Evolutionary conservation across 1,139 yeast species (phyloP).

Genomic region (Suhomyces coccinellae): DNA sequence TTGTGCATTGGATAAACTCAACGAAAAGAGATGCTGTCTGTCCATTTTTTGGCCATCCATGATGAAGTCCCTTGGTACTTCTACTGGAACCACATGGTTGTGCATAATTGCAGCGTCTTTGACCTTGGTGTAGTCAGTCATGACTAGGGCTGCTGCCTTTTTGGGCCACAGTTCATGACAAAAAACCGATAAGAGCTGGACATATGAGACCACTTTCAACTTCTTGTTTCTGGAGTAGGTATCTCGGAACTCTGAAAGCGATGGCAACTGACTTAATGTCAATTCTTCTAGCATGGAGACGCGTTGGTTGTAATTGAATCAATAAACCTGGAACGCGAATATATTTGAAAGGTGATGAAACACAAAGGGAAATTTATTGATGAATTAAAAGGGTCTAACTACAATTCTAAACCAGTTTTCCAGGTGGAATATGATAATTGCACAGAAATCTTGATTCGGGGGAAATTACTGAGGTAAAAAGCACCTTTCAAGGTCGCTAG

Average conservation of each 20-base stretch:
- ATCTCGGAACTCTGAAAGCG: background rate
- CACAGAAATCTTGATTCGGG: too few relatives aligned
- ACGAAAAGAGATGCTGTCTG: constrained; percentile 11
- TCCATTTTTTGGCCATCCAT: constrained; percentile 16
- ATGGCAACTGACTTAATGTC: constrained; percentile 1
- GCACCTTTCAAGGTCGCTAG: too few relatives aligned
- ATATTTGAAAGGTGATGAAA: too few relatives aligned
- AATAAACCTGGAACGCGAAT: too few relatives aligned
- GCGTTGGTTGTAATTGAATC: background rate
- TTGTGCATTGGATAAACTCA: constrained; percentile 11
- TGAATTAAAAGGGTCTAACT: too few relatives aligned
- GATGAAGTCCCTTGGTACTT: constrained; percentile 10
- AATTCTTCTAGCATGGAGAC: background rate
- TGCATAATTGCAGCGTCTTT: constrained; percentile 12
- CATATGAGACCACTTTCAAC: constrained; percentile 1
- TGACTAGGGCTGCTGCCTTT: constrained; percentile 18
- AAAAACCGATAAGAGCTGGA: constrained; percentile 6
- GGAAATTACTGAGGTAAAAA: too few relatives aligned
- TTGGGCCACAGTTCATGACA: constrained; percentile 14
- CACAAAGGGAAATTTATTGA: too few relatives aligned
- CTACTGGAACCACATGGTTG: background rate
- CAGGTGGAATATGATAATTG: too few relatives aligned
- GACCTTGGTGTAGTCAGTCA: constrained; percentile 22
- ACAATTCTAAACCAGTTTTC: too few relatives aligned
- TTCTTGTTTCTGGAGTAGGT: background rate